These are phyloP conservation scores for Coprinopsis marcescibilis DNA, from an alignment of 768 basidiomycete genomes.

Conservation along the genomic window DNA sequence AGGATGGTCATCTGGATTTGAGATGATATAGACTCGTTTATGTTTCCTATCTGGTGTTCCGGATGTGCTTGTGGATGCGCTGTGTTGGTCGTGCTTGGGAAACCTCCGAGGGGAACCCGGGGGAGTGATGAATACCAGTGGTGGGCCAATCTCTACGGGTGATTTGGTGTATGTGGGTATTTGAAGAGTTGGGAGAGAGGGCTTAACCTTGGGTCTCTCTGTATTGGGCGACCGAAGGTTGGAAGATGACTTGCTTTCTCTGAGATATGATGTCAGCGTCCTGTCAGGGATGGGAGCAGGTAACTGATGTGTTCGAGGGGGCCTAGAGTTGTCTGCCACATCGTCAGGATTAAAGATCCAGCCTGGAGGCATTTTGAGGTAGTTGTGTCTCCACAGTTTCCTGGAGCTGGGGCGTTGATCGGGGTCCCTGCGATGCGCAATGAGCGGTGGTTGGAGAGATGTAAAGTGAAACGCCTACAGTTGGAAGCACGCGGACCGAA, in stretches of 20 bases:
- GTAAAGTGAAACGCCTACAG: conserved; percentile 46
- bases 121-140: conserved; percentile 6
- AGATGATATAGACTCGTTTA: conserved; percentile 2
- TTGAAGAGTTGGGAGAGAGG: not conserved
- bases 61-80: conserved; percentile 4
- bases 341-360: conserved; percentile 6
- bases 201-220: conserved; percentile 3
- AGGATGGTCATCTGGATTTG: conserved; percentile 5
- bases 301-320: not conserved
- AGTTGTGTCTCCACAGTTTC: conserved; percentile 4
- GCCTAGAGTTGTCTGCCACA: conserved; percentile 7
- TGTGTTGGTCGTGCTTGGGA: not conserved
- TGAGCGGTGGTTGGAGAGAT: not conserved
- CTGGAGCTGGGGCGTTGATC: conserved; percentile 5
- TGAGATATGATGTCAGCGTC: not conserved
- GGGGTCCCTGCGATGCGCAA: conserved; percentile 1
- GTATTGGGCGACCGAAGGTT: not conserved
- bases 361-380: not conserved
- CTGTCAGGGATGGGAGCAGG: no score
- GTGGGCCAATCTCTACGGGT: not conserved
- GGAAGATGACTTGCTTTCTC: not conserved
- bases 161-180: conserved; percentile 2
- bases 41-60: not conserved
- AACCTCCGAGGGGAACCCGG: not conserved
- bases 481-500: conserved; percentile 84